Evolutionary conservation across 208 protist genomes (phyloP), one percentile per base, ranked within the genome.

Genomic region (Entamoeba dispar): DNA sequence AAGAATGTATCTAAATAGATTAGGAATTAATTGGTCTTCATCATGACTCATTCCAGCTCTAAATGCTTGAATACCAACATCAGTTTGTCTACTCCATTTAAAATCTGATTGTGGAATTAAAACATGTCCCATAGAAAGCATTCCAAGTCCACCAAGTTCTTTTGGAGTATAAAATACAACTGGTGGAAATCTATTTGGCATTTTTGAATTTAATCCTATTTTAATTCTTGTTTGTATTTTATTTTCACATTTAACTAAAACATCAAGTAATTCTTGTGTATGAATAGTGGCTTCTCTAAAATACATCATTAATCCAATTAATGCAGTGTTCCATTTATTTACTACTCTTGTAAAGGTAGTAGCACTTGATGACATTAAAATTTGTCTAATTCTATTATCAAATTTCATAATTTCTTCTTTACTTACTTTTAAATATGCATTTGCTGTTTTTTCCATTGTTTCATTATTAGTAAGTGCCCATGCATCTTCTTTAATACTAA

Each of bases 191-290:
- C 99, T 97, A 55, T 97, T 97, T 93, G 99, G 99, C 97, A 99
- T 99, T 96, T 99, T 99, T 7, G 98, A 99, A 96, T 99, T 99
- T 93, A 99, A 96, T 22, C 98, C 98, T 96, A 99, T 99, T 97
- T 99, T 99, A 93, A 99, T 97, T 77, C 99, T 97, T 17, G 98
- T 99, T 97, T 99, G 99, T 96, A 99, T 99, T 27, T 99, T 98
- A 96, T 99, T 99, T 96, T 99, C 99, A 93, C 98, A 99, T 95
- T 98, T 98, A 51, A 99, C 98, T 8, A 99, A 96, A 51, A 99
- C 95, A 92, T 99, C 98, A 50, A 99, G 97, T 93, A 99, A 96
- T 95, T 98, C 98, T 19, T 73, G 92, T 10, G 97, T 98, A 55
- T 98, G 96, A 50, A 98, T 95, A 52, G 98, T 98, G 34, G 99